Evolutionary conservation across 805 yeast species (phyloP), one percentile per base, ranked within the genome.

Genomic region (Nematodospora valgi): DNA sequence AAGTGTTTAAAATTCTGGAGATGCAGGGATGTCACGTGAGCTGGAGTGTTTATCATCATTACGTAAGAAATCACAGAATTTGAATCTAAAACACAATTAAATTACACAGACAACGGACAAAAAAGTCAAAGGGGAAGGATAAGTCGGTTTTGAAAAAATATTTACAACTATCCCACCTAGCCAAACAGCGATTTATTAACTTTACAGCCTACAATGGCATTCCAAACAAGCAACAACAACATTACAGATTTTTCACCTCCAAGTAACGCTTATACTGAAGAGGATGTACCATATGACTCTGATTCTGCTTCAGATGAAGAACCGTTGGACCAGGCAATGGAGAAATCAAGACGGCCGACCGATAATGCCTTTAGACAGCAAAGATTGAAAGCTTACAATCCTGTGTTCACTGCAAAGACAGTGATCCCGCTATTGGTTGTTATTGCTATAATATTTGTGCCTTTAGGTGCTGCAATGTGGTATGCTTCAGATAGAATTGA

Each of bases 341-440:
- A 62, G 30, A 77, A 74, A 53, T 68, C 70, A 25, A 74, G 80
- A 54, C 75, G 79, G 53, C 93, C 93, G 10, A 78, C 76, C 31
- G 82, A 72, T 39, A 70, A 64, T 51, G 74, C 74, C 8, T 76
- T 76, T 47, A 69, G 77, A 30, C 82, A 76, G 50, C 82, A 76
- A 46, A 55, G 74, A 38, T 57, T 76, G 35, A 66, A 61, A 35
- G 80, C 81, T 0, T 62, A 65, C 42, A 74, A 74, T 52, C 64
- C 64, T 9, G 71, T 68, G 13, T 57, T 68, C 34, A 67, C 72
- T 1, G 70, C 70, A 15, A 56, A 51, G 27, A 60, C 68, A 5
- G 70, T 68, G 17, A 61, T 67, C 27, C 72, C 74, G 8, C 35
- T 67, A 22, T 54, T 68, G 38, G 29, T 67, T 14, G 53, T 47